Percentiles rank a stretch among this genome's conserved stretches.
phyloP scores from a whole-genome alignment of 2,329 filamentous ascomycete species.

The Clonostachys solani region DNA sequence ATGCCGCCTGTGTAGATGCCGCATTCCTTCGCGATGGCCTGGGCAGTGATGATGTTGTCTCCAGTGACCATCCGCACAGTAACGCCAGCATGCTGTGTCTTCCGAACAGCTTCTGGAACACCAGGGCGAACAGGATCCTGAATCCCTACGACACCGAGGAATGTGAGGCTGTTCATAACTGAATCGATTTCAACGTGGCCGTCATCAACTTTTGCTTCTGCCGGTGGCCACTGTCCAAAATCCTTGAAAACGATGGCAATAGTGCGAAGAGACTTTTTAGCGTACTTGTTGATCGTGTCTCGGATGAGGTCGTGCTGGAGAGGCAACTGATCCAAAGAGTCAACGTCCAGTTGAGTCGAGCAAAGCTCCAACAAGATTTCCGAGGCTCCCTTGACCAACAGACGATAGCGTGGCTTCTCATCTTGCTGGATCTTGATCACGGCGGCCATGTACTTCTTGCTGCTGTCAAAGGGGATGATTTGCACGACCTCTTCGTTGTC shows the following conservation, averaged over 20 bases:
- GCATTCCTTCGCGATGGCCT: constrained; percentile 60
- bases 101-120: constrained; percentile 59
- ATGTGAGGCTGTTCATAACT: constrained; percentile 60
- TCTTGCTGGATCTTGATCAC: constrained; percentile 29
- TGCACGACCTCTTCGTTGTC: constrained; percentile 37
- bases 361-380: constrained; percentile 48
- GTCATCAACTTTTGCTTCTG: constrained; percentile 54
- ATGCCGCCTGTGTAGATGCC: constrained; percentile 58
- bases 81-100: constrained; percentile 62
- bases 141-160: constrained; percentile 67
- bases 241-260: constrained; percentile 74
- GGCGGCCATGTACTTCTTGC: constrained; percentile 52
- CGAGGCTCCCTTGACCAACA: constrained; percentile 51
- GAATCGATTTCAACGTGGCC: constrained; percentile 57
- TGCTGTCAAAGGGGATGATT: constrained; percentile 49
- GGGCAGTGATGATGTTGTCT: constrained; percentile 62
- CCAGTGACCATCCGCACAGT: constrained; percentile 70
- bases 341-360: constrained; percentile 30
- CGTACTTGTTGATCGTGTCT: constrained; percentile 47
- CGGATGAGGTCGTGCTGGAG: constrained; percentile 13
- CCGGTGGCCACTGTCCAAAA: constrained; percentile 64
- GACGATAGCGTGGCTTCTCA: constrained; percentile 26
- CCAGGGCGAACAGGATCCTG: constrained; percentile 65
- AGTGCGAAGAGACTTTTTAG: constrained; percentile 65
- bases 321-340: constrained; percentile 17